Percentiles rank a stretch among this genome's conserved stretches.
These are phyloP conservation scores for Kalanchoe fedtschenkoi DNA, from an alignment of 164 flowering plant genomes.

Conservation along the genomic window DNA sequence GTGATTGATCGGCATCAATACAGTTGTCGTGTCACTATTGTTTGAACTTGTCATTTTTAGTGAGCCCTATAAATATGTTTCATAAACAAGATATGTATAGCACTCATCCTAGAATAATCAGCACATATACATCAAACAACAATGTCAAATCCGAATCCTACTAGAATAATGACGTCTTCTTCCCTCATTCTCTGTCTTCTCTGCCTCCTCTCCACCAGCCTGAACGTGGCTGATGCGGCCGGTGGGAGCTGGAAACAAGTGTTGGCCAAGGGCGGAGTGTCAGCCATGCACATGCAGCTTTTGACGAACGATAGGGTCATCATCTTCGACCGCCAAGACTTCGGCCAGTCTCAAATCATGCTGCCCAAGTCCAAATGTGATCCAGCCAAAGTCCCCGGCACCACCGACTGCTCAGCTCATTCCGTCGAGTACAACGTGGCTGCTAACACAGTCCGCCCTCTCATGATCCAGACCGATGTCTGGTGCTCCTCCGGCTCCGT, in stretches of 20 bases:
- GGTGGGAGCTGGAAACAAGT: constrained; percentile 17
- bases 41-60: neutral
- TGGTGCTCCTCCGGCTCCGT: constrained; percentile 57
- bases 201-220: neutral
- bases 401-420: constrained; percentile 38
- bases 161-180: neutral
- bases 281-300: constrained; percentile 32
- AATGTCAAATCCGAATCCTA: neutral
- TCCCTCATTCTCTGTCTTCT: neutral
- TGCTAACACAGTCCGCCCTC: constrained; percentile 22
- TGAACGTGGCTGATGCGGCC: constrained; percentile 8
- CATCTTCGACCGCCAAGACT: constrained; percentile 27
- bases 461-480: constrained; percentile 27
- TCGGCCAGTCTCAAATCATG: constrained; percentile 32
- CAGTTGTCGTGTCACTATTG: neutral
- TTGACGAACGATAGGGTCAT: constrained; percentile 24
- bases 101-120: neutral
- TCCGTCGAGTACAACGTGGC: constrained; percentile 26
- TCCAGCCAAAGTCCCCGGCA: neutral
- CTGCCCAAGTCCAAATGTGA: constrained; percentile 12
- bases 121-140: neutral
- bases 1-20: neutral
- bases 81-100: neutral
- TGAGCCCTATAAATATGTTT: neutral
- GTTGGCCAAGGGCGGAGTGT: constrained; percentile 17